Base-by-base conservation (phyloP, 345 rosid species). In the Citrus maxima region DNA sequence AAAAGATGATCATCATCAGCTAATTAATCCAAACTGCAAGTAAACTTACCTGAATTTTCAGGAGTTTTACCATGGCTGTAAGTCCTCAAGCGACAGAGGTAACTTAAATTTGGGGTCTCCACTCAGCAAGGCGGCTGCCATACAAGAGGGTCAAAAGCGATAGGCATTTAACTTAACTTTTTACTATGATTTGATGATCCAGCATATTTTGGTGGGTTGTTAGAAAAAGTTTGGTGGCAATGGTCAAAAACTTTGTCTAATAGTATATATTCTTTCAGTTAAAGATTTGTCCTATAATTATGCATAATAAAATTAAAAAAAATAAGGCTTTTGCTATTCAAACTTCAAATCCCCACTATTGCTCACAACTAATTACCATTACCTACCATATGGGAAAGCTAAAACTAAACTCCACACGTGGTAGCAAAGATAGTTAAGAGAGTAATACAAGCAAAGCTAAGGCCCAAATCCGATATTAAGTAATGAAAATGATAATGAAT, bases 201-300 rank as follows among this genome's bases (percentile, higher is more conserved):
- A 63, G 3, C 13, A 16, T 19, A 24, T 1, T 12, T 75, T 64
- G 61, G 71, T 46, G 40, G 83, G 79, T 73, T 73, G 88, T 49
- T 76, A 35, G 61, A 69, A 59, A 6, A 25, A 18, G 65, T 67
- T 77, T 14, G 80, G 81, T 73, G 66, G 76, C 42, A 21, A 2
- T 67, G 79, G 76, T 77, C 76, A 70, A 82, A 67, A 82, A 16
- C 21, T 8, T 46, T 6, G 22, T 75, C 28, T 1, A 35, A 18
- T 16, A 69, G 63, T 30, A 9, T 54, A 74, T 42, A 72, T 66
- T 77, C 67, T 80, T 80, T 18, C 22, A 5, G 78, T 67, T 72
- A 76, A 80, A 78, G 67, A 35, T 56, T 80, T 76, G 79, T 69
- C 72, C 37, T 73, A 18, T 30, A 28, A 62, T 38, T 24, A 35